Conservation (phyloP, 1,139 yeast genomes). For the Spencermartinsiella ligniputridi region DNA sequence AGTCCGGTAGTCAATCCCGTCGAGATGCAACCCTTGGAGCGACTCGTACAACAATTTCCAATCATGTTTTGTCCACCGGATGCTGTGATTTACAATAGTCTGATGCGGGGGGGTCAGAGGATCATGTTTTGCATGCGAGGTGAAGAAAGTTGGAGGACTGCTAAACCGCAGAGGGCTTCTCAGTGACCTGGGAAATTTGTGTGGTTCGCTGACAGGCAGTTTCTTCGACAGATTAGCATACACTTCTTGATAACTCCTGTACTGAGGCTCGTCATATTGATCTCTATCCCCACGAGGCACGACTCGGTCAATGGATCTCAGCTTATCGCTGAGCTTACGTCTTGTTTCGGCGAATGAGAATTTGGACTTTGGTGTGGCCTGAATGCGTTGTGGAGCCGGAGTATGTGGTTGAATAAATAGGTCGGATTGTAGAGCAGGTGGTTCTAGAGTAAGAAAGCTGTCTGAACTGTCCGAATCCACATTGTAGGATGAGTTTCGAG, state of each 20-base stretch:
- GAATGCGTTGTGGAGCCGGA: not conserved
- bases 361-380: not conserved
- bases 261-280: not conserved
- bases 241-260: not conserved
- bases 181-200: not conserved
- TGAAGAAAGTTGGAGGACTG: not conserved
- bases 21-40: not conserved
- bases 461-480: not conserved
- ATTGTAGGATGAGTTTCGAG: not conserved
- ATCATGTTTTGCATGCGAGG: not conserved
- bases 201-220: not conserved
- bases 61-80: not conserved
- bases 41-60: not conserved
- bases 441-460: not conserved
- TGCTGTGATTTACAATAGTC: not conserved
- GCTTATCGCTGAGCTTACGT: not conserved
- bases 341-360: slow-evolving; percentile 1
- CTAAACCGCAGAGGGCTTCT: not conserved
- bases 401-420: not conserved
- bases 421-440: not conserved
- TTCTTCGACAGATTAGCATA: not conserved
- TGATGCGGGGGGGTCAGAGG: not conserved
- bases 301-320: slow-evolving; percentile 1
- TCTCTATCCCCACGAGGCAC: not conserved
- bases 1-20: not conserved